Evolutionary conservation across 2,329 filamentous ascomycete genomes (phyloP).

Genomic region (Hypocrella siamensis): DNA sequence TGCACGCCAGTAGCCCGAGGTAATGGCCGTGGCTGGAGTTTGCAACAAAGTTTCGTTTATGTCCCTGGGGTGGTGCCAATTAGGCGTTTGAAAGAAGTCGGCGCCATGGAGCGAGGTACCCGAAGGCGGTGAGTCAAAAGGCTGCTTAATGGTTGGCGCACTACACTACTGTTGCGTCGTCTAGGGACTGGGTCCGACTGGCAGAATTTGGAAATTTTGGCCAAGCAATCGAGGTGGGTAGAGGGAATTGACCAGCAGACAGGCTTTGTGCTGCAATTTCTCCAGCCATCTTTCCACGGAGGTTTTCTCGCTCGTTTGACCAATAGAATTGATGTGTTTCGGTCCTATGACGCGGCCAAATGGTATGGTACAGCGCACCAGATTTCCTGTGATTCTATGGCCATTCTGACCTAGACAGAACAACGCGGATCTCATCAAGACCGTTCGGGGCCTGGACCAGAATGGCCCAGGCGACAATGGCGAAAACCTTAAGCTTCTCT

Average conservation of each 20-base stretch:
- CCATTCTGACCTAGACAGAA: slow-evolving; percentile 9
- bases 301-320: no score
- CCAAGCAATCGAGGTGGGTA: slow-evolving; percentile 1
- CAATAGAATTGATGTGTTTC: no score
- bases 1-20: no score
- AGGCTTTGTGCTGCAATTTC: no score
- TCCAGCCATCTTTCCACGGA: no score
- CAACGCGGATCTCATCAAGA: slow-evolving; percentile 29
- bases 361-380: slow-evolving; percentile 1
- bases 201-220: slow-evolving; percentile 33
- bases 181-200: slow-evolving; percentile 12
- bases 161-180: no score
- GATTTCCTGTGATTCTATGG: background rate
- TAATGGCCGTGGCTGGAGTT: no score
- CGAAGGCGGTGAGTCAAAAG: slow-evolving; percentile 26
- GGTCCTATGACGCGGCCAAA: no score
- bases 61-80: no score
- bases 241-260: no score
- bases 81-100: slow-evolving; percentile 11
- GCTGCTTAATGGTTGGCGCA: no score
- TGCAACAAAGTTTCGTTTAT: no score
- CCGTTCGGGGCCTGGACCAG: slow-evolving; percentile 39
- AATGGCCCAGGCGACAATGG: slow-evolving; percentile 25
- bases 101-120: slow-evolving; percentile 17
- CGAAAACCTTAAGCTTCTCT: slow-evolving; percentile 32